These are phyloP conservation scores for Gossypium schwendimanii DNA, from an alignment of 441 rosid genomes.

Conservation along the genomic window DNA sequence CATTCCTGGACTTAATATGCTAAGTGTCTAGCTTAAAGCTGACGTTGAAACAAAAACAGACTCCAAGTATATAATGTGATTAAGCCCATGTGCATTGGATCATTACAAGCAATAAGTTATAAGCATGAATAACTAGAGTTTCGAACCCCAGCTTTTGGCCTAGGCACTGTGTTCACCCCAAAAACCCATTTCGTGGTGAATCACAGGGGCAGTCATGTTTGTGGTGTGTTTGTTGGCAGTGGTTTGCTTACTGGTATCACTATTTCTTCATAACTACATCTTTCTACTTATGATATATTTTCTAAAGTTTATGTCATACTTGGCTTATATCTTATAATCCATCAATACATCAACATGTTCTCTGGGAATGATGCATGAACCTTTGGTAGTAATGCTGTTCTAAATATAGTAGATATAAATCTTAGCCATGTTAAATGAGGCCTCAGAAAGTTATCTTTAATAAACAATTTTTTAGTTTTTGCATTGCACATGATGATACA, in stretches of 20 bases:
- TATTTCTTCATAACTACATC: neutral
- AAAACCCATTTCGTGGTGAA: too few relatives aligned
- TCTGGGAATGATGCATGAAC: neutral
- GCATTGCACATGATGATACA: neutral
- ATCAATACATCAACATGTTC: neutral
- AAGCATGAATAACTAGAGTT: neutral
- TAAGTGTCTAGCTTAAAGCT: neutral
- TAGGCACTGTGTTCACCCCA: too few relatives aligned
- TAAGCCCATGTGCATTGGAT: neutral
- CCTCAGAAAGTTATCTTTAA: neutral
- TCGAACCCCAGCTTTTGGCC: neutral
- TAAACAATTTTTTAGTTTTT: neutral
- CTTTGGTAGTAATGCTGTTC: neutral
- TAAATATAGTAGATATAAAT: neutral
- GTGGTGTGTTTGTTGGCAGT: too few relatives aligned
- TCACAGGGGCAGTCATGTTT: too few relatives aligned
- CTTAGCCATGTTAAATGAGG: neutral
- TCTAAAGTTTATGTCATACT: neutral
- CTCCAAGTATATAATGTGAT: neutral
- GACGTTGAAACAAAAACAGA: neutral
- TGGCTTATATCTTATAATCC: neutral
- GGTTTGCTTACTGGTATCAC: neutral
- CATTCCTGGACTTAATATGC: neutral
- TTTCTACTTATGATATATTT: neutral
- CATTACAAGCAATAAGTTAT: neutral